phyloP scores from a whole-genome alignment of 345 rosid species.

The Populus tremula region DNA sequence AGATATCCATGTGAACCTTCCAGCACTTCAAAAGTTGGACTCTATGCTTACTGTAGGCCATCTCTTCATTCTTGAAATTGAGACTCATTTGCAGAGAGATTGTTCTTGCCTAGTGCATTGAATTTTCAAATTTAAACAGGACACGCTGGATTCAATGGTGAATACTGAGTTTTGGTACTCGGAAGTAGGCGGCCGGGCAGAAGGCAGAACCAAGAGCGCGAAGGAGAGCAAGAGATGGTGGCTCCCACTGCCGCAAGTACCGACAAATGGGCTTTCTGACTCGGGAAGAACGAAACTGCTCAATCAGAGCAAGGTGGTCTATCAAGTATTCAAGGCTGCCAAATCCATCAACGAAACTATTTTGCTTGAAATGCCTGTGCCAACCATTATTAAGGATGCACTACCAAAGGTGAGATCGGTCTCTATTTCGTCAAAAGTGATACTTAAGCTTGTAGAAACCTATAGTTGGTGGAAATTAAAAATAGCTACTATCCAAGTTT shows the following conservation, averaged over 20 bases:
- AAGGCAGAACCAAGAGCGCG: conserved; percentile 63
- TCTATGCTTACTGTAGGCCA: conserved; percentile 80
- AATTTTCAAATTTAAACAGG: conserved; percentile 46
- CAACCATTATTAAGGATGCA: conserved; percentile 63
- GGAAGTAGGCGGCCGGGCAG: conserved; percentile 76
- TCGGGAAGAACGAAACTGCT: conserved; percentile 60
- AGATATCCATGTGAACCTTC: conserved; percentile 90
- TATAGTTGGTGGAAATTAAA: not conserved
- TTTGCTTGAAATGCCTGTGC: conserved; percentile 86
- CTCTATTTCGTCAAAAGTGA: not conserved
- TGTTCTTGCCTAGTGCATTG: not conserved
- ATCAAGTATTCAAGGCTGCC: conserved; percentile 94
- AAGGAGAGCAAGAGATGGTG: conserved; percentile 90
- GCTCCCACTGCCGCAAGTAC: conserved; percentile 93
- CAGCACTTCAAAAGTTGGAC: conserved; percentile 90
- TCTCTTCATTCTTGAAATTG: conserved; percentile 22
- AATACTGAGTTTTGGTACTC: conserved; percentile 85
- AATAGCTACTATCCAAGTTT: not conserved
- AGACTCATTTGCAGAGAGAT: not conserved
- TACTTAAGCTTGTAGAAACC: not conserved
- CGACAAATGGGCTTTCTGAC: conserved; percentile 72
- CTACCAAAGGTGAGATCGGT: conserved; percentile 61
- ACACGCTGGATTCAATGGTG: conserved; percentile 78
- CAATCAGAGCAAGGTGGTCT: conserved; percentile 53
- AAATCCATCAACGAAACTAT: conserved; percentile 76